These are phyloP conservation scores for Pseudogymnoascus sp. DNA, from an alignment of 2,329 filamentous ascomycete genomes.

Conservation along the genomic window DNA sequence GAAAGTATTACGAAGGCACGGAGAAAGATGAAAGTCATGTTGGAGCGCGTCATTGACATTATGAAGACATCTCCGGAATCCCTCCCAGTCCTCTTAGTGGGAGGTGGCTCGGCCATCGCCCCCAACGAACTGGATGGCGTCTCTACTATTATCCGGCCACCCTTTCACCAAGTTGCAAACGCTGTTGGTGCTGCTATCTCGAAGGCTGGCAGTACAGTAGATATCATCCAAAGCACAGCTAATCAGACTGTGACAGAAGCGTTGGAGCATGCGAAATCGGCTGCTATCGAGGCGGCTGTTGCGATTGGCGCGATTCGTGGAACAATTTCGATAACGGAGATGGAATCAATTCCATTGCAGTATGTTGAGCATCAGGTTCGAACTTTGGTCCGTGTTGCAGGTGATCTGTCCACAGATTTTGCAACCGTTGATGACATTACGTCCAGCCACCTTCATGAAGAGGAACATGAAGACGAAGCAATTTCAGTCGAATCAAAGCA, in stretches of 20 bases:
- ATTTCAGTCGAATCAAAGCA: constrained; percentile 10
- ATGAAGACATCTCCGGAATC: constrained; percentile 46
- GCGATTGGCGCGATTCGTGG: constrained; percentile 15
- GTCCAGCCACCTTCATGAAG: constrained; percentile 17
- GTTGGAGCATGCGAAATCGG: constrained; percentile 13
- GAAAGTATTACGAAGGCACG: constrained; percentile 17
- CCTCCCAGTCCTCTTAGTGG: constrained; percentile 46
- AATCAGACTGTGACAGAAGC: constrained; percentile 14
- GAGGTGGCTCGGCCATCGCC: constrained; percentile 44
- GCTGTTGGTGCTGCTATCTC: constrained; percentile 46
- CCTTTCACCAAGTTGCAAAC: constrained; percentile 45
- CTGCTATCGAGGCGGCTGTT: constrained; percentile 16
- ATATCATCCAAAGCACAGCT: constrained; percentile 17
- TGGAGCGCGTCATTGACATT: constrained; percentile 43
- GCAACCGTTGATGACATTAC: constrained; percentile 20
- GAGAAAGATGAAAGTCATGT: constrained; percentile 30
- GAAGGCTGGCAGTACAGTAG: constrained; percentile 20
- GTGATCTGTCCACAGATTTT: constrained; percentile 24
- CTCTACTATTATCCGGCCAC: constrained; percentile 39
- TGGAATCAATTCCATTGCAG: constrained; percentile 17
- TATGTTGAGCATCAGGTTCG: constrained; percentile 25
- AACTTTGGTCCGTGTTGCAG: constrained; percentile 31
- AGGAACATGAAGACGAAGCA: constrained; percentile 16
- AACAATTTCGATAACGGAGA: constrained; percentile 15
- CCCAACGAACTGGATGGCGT: constrained; percentile 37